Evolutionary conservation across 805 yeast species (phyloP).

Genomic region (Saccharomycopsis sp.): DNA sequence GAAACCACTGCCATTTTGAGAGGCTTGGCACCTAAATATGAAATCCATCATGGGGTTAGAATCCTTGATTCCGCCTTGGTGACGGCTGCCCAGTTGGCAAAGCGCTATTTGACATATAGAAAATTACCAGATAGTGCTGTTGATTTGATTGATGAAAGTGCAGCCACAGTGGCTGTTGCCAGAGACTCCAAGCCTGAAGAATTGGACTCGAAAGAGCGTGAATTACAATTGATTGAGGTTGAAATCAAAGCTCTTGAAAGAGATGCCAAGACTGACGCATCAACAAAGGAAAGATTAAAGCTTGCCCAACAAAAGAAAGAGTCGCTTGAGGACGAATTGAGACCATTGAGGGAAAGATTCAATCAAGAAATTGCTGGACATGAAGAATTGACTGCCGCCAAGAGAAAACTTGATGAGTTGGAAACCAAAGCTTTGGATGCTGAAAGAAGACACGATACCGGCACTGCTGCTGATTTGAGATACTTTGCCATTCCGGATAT

Average conservation of each 20-base stretch:
- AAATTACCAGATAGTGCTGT: constrained; percentile 96
- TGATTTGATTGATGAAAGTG: constrained; percentile 90
- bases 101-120: constrained; percentile 89
- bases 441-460: constrained; percentile 92
- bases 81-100: constrained; percentile 88
- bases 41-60: constrained; percentile 95
- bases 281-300: constrained; percentile 78
- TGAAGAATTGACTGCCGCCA: constrained; percentile 80
- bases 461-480: constrained; percentile 89
- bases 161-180: constrained; percentile 96
- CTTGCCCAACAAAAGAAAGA: constrained; percentile 74
- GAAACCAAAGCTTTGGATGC: constrained; percentile 93
- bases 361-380: constrained; percentile 83
- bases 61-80: constrained; percentile 91
- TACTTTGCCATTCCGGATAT: constrained; percentile 97
- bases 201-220: constrained; percentile 87
- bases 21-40: constrained; percentile 92
- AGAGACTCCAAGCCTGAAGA: constrained; percentile 98
- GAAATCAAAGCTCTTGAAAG: constrained; percentile 96
- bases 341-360: constrained; percentile 79
- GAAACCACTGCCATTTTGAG: constrained; percentile 95
- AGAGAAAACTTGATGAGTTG: constrained; percentile 84
- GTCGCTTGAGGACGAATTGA: constrained; percentile 72
- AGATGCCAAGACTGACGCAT: constrained; percentile 74
- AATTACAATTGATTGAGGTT: constrained; percentile 82